Evolutionary conservation across 2,329 filamentous ascomycete species (phyloP).

Genomic region (Exutisphaerella laricina): DNA sequence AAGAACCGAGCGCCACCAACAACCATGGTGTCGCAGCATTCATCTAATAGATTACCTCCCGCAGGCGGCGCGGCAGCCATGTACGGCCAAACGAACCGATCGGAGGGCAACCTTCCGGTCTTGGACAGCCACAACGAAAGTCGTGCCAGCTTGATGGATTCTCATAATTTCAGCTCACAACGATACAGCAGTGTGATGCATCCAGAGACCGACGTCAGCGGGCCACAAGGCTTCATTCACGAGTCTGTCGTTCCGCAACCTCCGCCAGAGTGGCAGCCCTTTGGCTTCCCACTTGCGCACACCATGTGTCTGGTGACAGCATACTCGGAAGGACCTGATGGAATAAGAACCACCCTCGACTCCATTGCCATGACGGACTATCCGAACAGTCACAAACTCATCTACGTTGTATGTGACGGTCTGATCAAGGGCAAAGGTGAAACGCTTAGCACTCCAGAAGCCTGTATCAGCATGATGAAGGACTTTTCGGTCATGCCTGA

Average conservation of each 20-base stretch:
- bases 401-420: conserved; percentile 94
- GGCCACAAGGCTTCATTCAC: conserved; percentile 91
- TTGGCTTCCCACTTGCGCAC: conserved; percentile 90
- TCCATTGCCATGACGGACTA: conserved; percentile 98
- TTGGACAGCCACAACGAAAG: conserved; percentile 18
- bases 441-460: conserved; percentile 77
- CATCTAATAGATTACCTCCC: conserved; percentile 65
- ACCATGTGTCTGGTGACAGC: conserved; percentile 91
- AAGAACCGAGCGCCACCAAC: conserved; percentile 60
- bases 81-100: conserved; percentile 59
- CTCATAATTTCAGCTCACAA: conserved; percentile 31
- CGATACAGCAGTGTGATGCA: conserved; percentile 51
- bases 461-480: conserved; percentile 88
- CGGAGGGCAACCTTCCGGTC: conserved; percentile 49
- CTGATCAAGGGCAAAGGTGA: conserved; percentile 96
- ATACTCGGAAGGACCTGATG: conserved; percentile 92
- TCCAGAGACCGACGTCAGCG: conserved; percentile 62
- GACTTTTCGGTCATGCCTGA: conserved; percentile 75
- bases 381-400: conserved; percentile 97
- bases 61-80: conserved; percentile 57
- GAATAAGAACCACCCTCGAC: conserved; percentile 87
- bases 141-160: conserved; percentile 41
- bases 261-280: conserved; percentile 94
- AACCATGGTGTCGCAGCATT: conserved; percentile 90
- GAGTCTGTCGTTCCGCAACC: conserved; percentile 94